These are phyloP conservation scores for Fusarium burgessii DNA, from an alignment of 2,329 filamentous ascomycete genomes.

Conservation along the genomic window DNA sequence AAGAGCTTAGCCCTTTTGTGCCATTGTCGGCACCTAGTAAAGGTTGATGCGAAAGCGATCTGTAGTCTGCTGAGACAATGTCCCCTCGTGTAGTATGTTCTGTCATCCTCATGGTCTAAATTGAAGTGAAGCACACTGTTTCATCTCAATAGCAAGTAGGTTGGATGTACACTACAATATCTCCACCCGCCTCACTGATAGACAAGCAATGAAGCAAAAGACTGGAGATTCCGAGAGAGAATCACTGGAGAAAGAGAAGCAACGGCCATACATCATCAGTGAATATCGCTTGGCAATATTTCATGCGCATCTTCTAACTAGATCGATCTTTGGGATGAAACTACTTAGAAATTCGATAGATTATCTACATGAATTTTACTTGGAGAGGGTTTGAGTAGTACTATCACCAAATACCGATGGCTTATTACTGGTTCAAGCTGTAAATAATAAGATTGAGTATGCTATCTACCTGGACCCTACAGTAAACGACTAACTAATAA, in stretches of 20 bases:
- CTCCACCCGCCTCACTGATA: no score
- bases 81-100: accelerated
- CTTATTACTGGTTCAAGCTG: background rate
- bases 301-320: background rate
- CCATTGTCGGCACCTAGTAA: no score
- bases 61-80: background rate
- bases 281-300: accelerated
- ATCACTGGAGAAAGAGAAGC: background rate
- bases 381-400: background rate
- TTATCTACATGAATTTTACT: background rate
- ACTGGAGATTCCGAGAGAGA: background rate
- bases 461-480: background rate
- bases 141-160: background rate
- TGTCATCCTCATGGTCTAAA: background rate
- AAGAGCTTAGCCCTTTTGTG: background rate
- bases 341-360: background rate
- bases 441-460: no score
- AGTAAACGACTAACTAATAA: background rate
- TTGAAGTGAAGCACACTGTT: accelerated
- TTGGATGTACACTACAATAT: no score
- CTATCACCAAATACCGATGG: no score
- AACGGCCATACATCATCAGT: background rate
- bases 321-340: background rate
- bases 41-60: background rate
- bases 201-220: background rate